Evolutionary conservation across 257 asterid species (phyloP).

Genomic region (Ilex asprella): DNA sequence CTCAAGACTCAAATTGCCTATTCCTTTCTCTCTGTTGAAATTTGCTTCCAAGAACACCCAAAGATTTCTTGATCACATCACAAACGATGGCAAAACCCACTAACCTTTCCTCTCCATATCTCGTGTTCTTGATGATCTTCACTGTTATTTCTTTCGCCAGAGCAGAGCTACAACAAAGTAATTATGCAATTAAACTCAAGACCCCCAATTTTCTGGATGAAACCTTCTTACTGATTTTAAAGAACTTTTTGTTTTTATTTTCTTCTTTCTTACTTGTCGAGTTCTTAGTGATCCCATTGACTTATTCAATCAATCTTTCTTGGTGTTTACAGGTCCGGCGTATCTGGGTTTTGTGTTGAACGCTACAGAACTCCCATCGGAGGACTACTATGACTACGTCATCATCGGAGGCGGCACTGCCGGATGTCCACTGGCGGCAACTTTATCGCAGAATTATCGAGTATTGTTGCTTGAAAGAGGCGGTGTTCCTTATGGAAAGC

Average conservation of each 20-base stretch:
- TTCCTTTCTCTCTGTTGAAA: neutral
- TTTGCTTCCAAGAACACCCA: constrained; percentile 2
- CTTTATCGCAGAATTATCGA: constrained; percentile 49
- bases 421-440: constrained; percentile 90
- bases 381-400: constrained; percentile 50
- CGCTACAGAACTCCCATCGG: constrained; percentile 59
- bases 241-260: neutral
- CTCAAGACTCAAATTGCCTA: too few species aligned
- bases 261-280: neutral
- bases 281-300: neutral
- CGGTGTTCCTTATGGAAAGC: constrained; percentile 48
- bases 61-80: neutral
- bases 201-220: neutral
- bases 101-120: constrained; percentile 10
- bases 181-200: constrained; percentile 1
- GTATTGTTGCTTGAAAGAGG: constrained; percentile 94
- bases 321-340: constrained; percentile 43
- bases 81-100: constrained; percentile 26
- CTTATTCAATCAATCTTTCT: neutral
- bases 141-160: constrained; percentile 28
- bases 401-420: constrained; percentile 90
- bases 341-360: constrained; percentile 45
- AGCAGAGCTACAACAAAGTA: constrained; percentile 49
- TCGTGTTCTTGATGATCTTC: constrained; percentile 23
- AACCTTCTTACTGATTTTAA: too few species aligned